Conservation (phyloP, 2,329 filamentous ascomycete species). For the Fusarium multiceps region DNA sequence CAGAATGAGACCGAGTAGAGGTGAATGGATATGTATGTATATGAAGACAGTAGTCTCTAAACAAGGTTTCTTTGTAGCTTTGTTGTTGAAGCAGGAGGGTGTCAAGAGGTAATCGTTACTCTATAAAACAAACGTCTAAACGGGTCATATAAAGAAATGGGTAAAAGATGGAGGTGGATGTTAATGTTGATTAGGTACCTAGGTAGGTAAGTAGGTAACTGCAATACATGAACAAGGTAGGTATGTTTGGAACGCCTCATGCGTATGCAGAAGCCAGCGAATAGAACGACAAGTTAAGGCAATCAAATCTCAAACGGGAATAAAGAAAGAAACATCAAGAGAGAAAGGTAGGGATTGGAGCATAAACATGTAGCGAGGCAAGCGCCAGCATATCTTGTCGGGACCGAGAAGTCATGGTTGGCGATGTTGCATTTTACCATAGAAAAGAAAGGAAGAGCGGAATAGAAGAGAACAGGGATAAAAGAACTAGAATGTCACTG, state of each 20-base stretch:
- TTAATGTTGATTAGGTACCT: slow-evolving; percentile 6
- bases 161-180: slow-evolving; percentile 1
- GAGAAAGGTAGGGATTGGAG: background rate
- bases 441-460: background rate
- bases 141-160: background rate
- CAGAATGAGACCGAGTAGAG: slow-evolving; percentile 13
- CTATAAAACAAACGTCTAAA: background rate
- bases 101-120: background rate
- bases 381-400: slow-evolving; percentile 23
- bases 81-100: background rate
- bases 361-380: background rate
- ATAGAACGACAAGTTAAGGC: background rate
- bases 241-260: slow-evolving; percentile 30
- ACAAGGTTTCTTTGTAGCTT: background rate
- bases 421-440: background rate
- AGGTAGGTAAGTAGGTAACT: slow-evolving; percentile 20
- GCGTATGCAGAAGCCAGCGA: slow-evolving; percentile 21
- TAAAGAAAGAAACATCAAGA: background rate
- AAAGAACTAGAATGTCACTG: slow-evolving; percentile 23
- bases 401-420: slow-evolving; percentile 4
- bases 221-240: slow-evolving; percentile 20
- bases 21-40: background rate
- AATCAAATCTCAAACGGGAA: slow-evolving; percentile 17
- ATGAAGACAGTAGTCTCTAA: background rate
- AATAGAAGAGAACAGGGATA: slow-evolving; percentile 8